Percentiles rank a stretch among this genome's conserved stretches.
Evolutionary conservation across 805 yeast species (phyloP).

Genomic region (Saturnispora zaruensis): DNA sequence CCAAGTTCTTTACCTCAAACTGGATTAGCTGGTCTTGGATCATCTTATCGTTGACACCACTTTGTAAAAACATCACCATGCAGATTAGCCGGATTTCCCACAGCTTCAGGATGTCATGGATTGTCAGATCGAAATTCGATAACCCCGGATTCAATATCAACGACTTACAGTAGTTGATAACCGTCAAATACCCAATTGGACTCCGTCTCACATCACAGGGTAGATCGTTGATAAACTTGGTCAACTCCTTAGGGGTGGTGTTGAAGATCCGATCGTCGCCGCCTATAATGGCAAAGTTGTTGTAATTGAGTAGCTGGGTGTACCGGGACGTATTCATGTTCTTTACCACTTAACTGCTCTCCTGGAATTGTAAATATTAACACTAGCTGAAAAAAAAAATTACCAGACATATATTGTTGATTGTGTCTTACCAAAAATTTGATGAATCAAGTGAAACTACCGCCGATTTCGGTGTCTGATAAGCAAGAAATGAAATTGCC

Average conservation of each 20-base stretch:
- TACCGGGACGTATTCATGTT: slow-evolving; percentile 3
- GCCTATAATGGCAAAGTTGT: slow-evolving; percentile 7
- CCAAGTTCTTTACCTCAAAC: slow-evolving; percentile 22
- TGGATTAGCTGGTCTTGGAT: slow-evolving; percentile 23
- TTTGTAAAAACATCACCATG: slow-evolving; percentile 15
- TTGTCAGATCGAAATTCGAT: slow-evolving; percentile 11
- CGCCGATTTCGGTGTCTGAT: slow-evolving; percentile 4
- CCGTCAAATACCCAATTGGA: slow-evolving; percentile 14
- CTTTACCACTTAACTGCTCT: background rate
- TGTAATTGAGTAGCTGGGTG: slow-evolving; percentile 7
- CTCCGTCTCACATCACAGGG: background rate
- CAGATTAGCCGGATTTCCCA: slow-evolving; percentile 30
- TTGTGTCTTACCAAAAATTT: background rate
- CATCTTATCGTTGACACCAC: slow-evolving; percentile 15
- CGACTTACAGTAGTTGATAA: slow-evolving; percentile 24
- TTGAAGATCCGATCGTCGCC: slow-evolving; percentile 6
- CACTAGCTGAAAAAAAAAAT: background rate
- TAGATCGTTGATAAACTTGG: background rate
- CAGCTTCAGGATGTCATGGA: slow-evolving; percentile 34
- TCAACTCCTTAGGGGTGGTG: slow-evolving; percentile 5
- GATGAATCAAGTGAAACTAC: background rate
- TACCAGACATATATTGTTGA: background rate
- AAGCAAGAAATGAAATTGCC: slow-evolving; percentile 28
- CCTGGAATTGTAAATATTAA: background rate
- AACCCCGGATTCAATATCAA: slow-evolving; percentile 21